Conservation (phyloP, 345 rosid species). For the Balakata baccata region DNA sequence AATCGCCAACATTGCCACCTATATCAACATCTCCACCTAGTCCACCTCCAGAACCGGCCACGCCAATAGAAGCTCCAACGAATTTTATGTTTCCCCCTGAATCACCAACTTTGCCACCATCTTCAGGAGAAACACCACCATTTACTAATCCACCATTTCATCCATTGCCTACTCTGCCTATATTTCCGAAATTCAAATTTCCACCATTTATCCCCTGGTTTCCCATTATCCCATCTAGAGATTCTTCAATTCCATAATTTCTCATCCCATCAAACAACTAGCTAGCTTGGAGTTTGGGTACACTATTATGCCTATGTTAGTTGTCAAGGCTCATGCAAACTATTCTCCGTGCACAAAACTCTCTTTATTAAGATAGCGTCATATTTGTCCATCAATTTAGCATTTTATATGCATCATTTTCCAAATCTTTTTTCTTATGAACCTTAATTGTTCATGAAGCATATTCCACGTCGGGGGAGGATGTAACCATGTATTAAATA, state of each 20-base stretch:
- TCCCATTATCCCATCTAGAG: neutral
- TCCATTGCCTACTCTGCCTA: neutral
- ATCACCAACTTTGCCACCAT: neutral
- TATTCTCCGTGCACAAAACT: neutral
- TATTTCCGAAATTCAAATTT: neutral
- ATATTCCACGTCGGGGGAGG: neutral
- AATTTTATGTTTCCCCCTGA: neutral
- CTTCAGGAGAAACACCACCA: neutral
- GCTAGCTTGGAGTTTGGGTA: neutral
- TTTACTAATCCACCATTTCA: neutral
- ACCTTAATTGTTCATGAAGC: neutral
- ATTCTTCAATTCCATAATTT: neutral
- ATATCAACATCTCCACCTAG: neutral
- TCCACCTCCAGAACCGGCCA: neutral
- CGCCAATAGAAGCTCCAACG: neutral
- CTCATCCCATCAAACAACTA: neutral
- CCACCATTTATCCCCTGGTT: neutral
- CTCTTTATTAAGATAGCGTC: neutral
- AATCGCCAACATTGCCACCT: neutral
- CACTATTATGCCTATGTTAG: no score
- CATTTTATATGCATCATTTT: neutral
- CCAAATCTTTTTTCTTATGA: neutral
- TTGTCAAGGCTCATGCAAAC: neutral
- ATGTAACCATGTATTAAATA: no score
- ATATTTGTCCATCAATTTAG: neutral